Evolutionary conservation across 768 basidiomycete species (phyloP).

Genomic region (Pulveroboletus sp.): DNA sequence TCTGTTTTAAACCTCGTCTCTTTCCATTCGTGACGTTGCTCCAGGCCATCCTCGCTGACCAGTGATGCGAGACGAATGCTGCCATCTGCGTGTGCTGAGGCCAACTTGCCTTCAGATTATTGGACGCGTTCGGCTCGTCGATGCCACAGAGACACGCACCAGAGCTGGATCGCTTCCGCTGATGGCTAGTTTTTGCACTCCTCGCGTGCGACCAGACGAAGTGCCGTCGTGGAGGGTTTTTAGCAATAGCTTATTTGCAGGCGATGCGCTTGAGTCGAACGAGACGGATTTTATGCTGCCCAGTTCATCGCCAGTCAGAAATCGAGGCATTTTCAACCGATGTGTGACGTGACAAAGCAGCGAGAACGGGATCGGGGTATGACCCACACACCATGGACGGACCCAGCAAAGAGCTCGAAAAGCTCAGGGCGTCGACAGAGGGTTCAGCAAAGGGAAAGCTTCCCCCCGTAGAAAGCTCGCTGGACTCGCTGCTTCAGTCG

Average conservation of each 20-base stretch:
- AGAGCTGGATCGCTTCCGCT: conserved; percentile 29
- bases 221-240: conserved; percentile 35
- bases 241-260: conserved; percentile 33
- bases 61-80: conserved; percentile 43
- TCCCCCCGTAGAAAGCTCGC: conserved; percentile 51
- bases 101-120: conserved; percentile 53
- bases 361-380: no score
- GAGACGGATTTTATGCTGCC: conserved; percentile 66
- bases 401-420: conserved; percentile 73
- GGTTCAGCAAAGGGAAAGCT: conserved; percentile 47
- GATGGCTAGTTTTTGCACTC: conserved; percentile 40
- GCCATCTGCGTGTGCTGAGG: conserved; percentile 62
- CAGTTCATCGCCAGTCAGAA: conserved; percentile 74
- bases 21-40: conserved; percentile 51
- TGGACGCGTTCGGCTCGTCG: conserved; percentile 13
- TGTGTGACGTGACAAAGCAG: no score
- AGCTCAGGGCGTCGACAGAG: conserved; percentile 62
- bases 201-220: conserved; percentile 31
- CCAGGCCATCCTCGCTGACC: conserved; percentile 39
- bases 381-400: conserved; percentile 52
- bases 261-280: conserved; percentile 34
- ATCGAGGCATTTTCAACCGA: conserved; percentile 49
- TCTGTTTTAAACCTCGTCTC: conserved; percentile 54
- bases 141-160: conserved; percentile 32
- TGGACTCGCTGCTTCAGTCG: conserved; percentile 59